Percentiles rank a stretch among this genome's conserved stretches.
phyloP scores from a whole-genome alignment of 371 early-diverging fungal genomes.

The Rhizopus stolonifer region DNA sequence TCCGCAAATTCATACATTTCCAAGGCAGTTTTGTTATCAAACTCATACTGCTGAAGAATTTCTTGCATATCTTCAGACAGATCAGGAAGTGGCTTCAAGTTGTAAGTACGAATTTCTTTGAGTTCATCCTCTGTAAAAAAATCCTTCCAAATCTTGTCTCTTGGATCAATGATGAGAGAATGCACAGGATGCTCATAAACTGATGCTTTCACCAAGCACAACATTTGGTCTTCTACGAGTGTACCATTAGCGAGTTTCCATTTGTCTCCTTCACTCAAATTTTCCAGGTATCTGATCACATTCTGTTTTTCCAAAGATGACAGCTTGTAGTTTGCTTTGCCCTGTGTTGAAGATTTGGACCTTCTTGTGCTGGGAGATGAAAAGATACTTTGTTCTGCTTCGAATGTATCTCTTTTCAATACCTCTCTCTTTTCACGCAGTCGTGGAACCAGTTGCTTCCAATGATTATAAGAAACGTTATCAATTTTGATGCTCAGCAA shows the following conservation, averaged over 20 bases:
- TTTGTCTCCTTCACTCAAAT: conserved; percentile 1
- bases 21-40: background rate
- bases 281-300: conserved; percentile 1
- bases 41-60: background rate
- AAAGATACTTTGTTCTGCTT: background rate
- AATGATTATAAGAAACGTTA: background rate
- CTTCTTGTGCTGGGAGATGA: background rate
- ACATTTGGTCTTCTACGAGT: conserved; percentile 1
- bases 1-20: background rate
- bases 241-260: background rate
- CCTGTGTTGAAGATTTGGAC: background rate
- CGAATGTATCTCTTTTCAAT: background rate
- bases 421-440: conserved; percentile 2
- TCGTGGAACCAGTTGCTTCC: background rate
- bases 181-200: conserved; percentile 2
- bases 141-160: conserved; percentile 9
- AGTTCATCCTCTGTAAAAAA: conserved; percentile 1
- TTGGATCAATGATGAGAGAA: conserved; percentile 8
- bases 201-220: conserved; percentile 3
- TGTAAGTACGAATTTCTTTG: conserved; percentile 3
- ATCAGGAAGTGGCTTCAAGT: background rate
- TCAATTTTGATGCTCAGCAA: background rate
- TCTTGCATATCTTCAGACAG: conserved; percentile 1
- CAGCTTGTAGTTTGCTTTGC: background rate
- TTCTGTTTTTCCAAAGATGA: conserved; percentile 1